Conservation (phyloP, 202 grass and related monocot genomes). For the Alloteropsis angusta region DNA sequence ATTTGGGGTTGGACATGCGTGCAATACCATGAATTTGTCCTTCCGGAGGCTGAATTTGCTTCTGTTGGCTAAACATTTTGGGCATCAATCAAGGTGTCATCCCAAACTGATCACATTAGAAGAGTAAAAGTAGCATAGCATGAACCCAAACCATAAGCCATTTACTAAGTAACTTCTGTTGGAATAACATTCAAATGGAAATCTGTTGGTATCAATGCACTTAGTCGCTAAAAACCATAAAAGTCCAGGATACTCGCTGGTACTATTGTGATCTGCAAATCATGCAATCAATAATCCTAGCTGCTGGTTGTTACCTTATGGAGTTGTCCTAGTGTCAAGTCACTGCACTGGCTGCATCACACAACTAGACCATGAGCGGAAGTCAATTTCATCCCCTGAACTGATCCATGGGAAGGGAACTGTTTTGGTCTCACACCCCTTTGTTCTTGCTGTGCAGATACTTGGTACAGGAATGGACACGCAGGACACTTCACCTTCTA, state of each 20-base stretch:
- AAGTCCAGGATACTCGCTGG: not conserved
- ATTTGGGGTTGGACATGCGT: not conserved
- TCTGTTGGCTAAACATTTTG: not conserved
- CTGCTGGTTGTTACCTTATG: not conserved
- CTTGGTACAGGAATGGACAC: constrained; percentile 97
- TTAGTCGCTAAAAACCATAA: not conserved
- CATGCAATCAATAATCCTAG: not conserved
- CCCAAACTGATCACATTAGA: not conserved
- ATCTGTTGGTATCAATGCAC: not conserved
- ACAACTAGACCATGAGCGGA: too few relatives aligned
- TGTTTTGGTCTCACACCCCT: not conserved
- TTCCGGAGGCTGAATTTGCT: not conserved
- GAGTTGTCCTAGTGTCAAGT: not conserved
- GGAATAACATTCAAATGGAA: too few relatives aligned
- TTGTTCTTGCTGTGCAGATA: constrained; percentile 43
- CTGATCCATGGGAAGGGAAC: not conserved
- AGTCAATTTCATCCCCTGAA: not conserved
- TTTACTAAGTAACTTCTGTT: not conserved
- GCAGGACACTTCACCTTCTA: constrained; percentile 84
- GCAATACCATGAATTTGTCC: not conserved
- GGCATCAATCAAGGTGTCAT: not conserved
- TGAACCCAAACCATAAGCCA: not conserved
- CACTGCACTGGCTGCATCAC: not conserved
- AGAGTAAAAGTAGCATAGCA: not conserved
- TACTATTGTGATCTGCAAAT: not conserved